phyloP scores from a whole-genome alignment of 2,329 filamentous ascomycete genomes.

The Diaporthe australafricana region DNA sequence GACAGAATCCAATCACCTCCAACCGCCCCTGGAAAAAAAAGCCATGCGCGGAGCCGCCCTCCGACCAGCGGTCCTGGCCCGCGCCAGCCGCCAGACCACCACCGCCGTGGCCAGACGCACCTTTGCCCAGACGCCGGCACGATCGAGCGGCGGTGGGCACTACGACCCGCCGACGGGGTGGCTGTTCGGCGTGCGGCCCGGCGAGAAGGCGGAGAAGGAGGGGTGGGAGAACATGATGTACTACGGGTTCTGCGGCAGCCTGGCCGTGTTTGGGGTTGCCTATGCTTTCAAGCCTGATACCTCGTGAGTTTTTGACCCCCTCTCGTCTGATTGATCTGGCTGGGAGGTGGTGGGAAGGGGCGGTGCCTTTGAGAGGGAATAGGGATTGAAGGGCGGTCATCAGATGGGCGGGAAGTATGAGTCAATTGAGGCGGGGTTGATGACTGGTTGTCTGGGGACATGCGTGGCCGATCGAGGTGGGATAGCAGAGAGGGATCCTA shows the following conservation, averaged over 20 bases:
- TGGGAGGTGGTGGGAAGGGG: not conserved
- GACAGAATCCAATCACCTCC: not conserved
- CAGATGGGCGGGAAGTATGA: not conserved
- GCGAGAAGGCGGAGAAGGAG: slow-evolving; percentile 95
- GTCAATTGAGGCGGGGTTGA: not conserved
- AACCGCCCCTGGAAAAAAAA: not conserved
- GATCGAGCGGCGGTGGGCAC: slow-evolving; percentile 59
- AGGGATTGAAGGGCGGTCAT: not conserved
- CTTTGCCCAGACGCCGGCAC: slow-evolving; percentile 46
- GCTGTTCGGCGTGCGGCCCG: slow-evolving; percentile 94
- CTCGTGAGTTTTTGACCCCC: slow-evolving; percentile 75
- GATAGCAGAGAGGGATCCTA: not conserved
- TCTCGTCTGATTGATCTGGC: slow-evolving; percentile 31
- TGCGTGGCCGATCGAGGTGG: no score
- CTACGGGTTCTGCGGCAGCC: slow-evolving; percentile 84
- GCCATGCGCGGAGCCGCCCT: slow-evolving; percentile 29
- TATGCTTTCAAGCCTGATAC: slow-evolving; percentile 99
- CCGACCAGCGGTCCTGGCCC: slow-evolving; percentile 25
- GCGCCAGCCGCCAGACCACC: slow-evolving; percentile 17
- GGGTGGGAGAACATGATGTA: slow-evolving; percentile 93
- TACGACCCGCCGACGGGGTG: slow-evolving; percentile 93
- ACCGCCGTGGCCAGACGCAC: slow-evolving; percentile 4
- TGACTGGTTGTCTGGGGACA: not conserved
- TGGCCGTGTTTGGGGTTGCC: slow-evolving; percentile 79
- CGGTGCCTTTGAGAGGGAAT: no score